Conservation (phyloP, 202 grass and related monocot genomes). For the Panicum virgatum region DNA sequence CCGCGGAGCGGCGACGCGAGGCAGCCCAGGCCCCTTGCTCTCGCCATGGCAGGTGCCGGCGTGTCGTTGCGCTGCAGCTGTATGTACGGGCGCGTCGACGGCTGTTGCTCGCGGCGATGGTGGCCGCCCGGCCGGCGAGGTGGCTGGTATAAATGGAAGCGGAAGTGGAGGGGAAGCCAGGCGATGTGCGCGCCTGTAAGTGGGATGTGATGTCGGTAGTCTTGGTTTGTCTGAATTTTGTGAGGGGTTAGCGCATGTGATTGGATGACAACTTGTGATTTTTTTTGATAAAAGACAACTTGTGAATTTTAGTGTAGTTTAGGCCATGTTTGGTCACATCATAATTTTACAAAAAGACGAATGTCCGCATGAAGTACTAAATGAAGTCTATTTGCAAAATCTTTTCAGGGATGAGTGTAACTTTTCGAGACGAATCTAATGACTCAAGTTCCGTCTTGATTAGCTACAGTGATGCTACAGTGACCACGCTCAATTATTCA, state of each 20-base stretch:
- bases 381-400: too few species aligned
- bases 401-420: too few species aligned
- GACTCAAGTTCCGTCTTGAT: too few species aligned
- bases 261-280: conserved; percentile 32
- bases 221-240: conserved; percentile 10
- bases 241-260: conserved; percentile 25
- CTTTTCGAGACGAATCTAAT: too few species aligned
- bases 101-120: conserved; percentile 8
- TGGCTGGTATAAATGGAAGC: conserved; percentile 38
- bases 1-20: conserved; percentile 36
- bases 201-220: conserved; percentile 21
- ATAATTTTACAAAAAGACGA: too few species aligned
- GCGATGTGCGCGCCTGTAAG: conserved; percentile 49
- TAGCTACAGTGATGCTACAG: too few species aligned
- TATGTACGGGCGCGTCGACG: background rate
- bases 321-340: too few species aligned
- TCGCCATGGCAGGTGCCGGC: conserved; percentile 33
- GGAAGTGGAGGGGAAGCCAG: background rate
- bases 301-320: conserved; percentile 17
- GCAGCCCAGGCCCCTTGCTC: conserved; percentile 48
- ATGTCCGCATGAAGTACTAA: too few species aligned
- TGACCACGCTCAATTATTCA: too few species aligned
- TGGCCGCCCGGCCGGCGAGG: conserved; percentile 21
- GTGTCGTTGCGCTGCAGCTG: background rate
- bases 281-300: conserved; percentile 18